phyloP scores from a whole-genome alignment of 2,329 filamentous ascomycete genomes.

The Rutstroemia sp. region DNA sequence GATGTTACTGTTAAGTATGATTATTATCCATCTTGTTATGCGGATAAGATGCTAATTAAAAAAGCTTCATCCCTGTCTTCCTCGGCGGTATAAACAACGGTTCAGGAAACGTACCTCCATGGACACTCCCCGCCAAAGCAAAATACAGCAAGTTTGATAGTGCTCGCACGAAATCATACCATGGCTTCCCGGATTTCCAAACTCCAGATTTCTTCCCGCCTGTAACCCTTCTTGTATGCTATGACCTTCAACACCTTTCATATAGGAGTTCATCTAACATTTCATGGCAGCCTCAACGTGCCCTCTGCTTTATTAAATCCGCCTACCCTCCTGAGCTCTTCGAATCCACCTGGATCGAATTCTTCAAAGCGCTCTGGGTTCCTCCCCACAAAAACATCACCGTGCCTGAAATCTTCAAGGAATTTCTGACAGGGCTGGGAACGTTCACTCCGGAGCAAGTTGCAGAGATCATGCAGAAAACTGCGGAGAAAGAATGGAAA shows the following conservation, averaged over 20 bases:
- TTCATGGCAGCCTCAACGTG: conserved; percentile 50
- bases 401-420: conserved; percentile 45
- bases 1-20: conserved; percentile 59
- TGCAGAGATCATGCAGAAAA: conserved; percentile 45
- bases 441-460: conserved; percentile 46
- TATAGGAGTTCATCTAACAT: not conserved
- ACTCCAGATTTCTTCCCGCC: conserved; percentile 46
- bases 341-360: conserved; percentile 43
- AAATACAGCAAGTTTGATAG: conserved; percentile 45
- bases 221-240: conserved; percentile 40
- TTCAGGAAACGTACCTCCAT: conserved; percentile 67
- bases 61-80: conserved; percentile 64
- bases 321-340: conserved; percentile 42
- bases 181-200: conserved; percentile 36
- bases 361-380: conserved; percentile 58
- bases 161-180: conserved; percentile 43
- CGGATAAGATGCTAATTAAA: not conserved
- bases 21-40: not conserved
- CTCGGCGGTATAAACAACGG: conserved; percentile 54
- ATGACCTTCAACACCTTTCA: conserved; percentile 28
- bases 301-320: conserved; percentile 59
- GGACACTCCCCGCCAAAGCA: conserved; percentile 62
- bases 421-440: conserved; percentile 31
- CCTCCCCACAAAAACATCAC: conserved; percentile 51
- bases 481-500: conserved; percentile 43